Base-by-base conservation (phyloP, 768 basidiomycete genomes). In the Sarcomyxa edulis region DNA sequence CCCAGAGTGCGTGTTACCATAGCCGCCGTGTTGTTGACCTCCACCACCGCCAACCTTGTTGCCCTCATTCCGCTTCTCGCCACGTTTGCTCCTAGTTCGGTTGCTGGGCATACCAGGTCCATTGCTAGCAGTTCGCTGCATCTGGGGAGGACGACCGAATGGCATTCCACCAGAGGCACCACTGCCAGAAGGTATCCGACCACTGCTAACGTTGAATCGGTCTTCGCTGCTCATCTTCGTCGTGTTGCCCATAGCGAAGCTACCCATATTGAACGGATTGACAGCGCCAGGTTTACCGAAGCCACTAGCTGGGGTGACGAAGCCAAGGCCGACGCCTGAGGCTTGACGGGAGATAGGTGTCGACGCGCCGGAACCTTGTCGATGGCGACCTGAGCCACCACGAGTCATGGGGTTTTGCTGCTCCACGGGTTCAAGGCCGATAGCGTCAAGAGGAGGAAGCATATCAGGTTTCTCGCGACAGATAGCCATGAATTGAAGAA, bases 381-480 rank as follows among this genome's bases (percentile, higher is more conserved):
- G 68, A 49, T 78, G 74, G 8, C 79, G 74, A 24, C 80, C 78
- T 20, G 84, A 84, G 22, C 80, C 72, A 37, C 77, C 74, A 39
- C 86, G 81, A 35, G 62, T 59, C 60, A 83, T 73, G 4, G 52
- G 46, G 53, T 71, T 66, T 33, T 65, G 45, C 51, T 80, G 71
- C 50, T 82, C 76, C 19, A 73, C 69, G 7, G 88, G 84, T 53
- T 93, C 91, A 37, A 97, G 77, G 39, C 95, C 95, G 51, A 98
- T 84, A 7, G 84, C 83, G 48, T 92, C 91, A 39, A 97, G 74
- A 44, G 90, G 78, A 27, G 92, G 91, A 19, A 97, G 81, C 39
- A 76, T 72, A 38, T 89, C 91, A 3, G 96, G 95, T 61, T 93
- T 94, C 66, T 97, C 95, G 60, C 81, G 88, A 72, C 96, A 99